These are phyloP conservation scores for Geosiphon pyriformis DNA, from an alignment of 192 early-diverging fungal species.

Conservation along the genomic window DNA sequence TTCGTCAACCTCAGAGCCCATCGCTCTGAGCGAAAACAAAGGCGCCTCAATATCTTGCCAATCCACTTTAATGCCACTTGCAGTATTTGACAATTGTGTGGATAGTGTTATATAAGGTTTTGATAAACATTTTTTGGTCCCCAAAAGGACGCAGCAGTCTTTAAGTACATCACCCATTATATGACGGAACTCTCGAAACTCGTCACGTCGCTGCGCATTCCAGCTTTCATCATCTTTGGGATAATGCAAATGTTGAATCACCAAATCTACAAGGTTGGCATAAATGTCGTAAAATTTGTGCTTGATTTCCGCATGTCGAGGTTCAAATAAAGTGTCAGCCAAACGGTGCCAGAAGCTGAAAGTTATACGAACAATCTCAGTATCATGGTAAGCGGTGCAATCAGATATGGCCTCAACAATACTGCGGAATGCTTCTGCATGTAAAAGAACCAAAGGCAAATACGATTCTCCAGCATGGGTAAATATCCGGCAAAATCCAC, in stretches of 20 bases:
- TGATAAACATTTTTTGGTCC: slow-evolving; percentile 64
- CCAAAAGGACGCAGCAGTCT: slow-evolving; percentile 83
- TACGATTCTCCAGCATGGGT: slow-evolving; percentile 89
- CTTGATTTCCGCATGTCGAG: slow-evolving; percentile 43
- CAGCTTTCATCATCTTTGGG: slow-evolving; percentile 61
- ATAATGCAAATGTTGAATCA: slow-evolving; percentile 85
- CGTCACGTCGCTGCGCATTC: slow-evolving; percentile 88
- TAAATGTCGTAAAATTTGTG: slow-evolving; percentile 61
- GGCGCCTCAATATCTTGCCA: slow-evolving; percentile 98
- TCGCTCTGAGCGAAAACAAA: slow-evolving; percentile 86
- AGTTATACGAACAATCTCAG: slow-evolving; percentile 86
- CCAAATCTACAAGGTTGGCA: slow-evolving; percentile 67
- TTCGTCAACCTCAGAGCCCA: slow-evolving; percentile 78
- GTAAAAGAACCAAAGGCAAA: slow-evolving; percentile 61
- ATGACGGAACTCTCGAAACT: slow-evolving; percentile 96
- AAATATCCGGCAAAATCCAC: slow-evolving; percentile 83
- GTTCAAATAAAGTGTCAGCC: slow-evolving; percentile 52
- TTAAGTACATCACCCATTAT: slow-evolving; percentile 96
- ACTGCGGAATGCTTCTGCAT: slow-evolving; percentile 60
- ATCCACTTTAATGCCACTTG: slow-evolving; percentile 30
- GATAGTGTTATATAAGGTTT: slow-evolving; percentile 36
- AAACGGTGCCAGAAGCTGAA: slow-evolving; percentile 88
- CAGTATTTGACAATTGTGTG: slow-evolving; percentile 37
- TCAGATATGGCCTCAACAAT: slow-evolving; percentile 79
- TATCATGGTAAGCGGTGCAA: slow-evolving; percentile 71